phyloP scores from a whole-genome alignment of 768 basidiomycete genomes.

The Tylopilus plumbeoviolaceoides region DNA sequence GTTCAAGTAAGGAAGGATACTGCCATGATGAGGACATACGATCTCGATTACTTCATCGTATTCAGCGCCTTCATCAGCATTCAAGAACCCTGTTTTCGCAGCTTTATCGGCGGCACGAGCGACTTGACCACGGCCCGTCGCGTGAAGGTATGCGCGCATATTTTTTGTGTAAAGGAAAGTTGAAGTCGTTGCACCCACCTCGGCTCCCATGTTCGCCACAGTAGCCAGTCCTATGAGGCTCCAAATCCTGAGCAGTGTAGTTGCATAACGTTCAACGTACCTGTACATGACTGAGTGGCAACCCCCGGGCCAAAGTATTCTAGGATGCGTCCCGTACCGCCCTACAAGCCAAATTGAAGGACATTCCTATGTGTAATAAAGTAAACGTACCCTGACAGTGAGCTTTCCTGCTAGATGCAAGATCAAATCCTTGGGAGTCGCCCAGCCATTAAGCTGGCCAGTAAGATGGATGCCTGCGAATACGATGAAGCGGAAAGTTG shows the following conservation, averaged over 20 bases:
- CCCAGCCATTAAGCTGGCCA: slow-evolving; percentile 86
- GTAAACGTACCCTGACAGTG: slow-evolving; percentile 73
- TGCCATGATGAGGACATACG: slow-evolving; percentile 41
- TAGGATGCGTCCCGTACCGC: slow-evolving; percentile 92
- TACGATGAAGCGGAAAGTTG: background rate
- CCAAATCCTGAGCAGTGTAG: background rate
- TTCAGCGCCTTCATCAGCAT: slow-evolving; percentile 81
- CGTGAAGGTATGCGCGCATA: slow-evolving; percentile 87
- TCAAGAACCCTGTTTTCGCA: slow-evolving; percentile 70
- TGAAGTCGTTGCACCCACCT: slow-evolving; percentile 99
- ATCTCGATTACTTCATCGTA: slow-evolving; percentile 96
- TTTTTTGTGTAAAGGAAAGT: slow-evolving; percentile 92
- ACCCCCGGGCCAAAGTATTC: slow-evolving; percentile 98
- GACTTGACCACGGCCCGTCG: slow-evolving; percentile 84
- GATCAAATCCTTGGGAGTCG: slow-evolving; percentile 94
- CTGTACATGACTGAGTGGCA: slow-evolving; percentile 85
- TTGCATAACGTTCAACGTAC: slow-evolving; percentile 33
- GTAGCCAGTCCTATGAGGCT: slow-evolving; percentile 71
- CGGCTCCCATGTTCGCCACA: slow-evolving; percentile 98
- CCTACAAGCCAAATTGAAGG: slow-evolving; percentile 42
- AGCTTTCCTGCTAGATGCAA: slow-evolving; percentile 91
- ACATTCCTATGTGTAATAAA: background rate
- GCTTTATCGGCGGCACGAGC: slow-evolving; percentile 86
- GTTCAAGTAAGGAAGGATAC: background rate
- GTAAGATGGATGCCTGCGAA: slow-evolving; percentile 76